These are phyloP conservation scores for Plantago elongata DNA, from an alignment of 257 asterid species.

Conservation along the genomic window DNA sequence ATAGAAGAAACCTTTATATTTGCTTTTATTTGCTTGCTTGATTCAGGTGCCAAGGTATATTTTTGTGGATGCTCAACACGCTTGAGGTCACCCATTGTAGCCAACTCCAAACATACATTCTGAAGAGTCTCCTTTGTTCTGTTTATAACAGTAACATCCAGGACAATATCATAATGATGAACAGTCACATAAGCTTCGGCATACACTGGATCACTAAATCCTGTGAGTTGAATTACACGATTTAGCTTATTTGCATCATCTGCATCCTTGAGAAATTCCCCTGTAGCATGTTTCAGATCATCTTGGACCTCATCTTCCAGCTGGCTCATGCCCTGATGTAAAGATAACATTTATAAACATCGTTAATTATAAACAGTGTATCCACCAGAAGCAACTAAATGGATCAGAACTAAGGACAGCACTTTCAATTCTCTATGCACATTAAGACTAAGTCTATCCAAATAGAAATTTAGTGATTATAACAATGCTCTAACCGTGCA, in stretches of 20 bases:
- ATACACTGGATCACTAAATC: conserved; percentile 97
- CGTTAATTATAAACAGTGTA: conserved; percentile 4
- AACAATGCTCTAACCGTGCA: background rate
- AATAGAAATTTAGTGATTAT: conserved; percentile 4
- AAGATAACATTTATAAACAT: conserved; percentile 13
- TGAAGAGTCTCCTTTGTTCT: conserved; percentile 94
- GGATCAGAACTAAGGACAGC: conserved; percentile 1
- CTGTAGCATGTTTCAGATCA: conserved; percentile 93
- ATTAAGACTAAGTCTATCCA: background rate
- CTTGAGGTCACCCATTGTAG: conserved; percentile 97
- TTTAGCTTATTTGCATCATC: conserved; percentile 83
- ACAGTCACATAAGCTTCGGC: conserved; percentile 95
- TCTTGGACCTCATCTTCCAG: conserved; percentile 90
- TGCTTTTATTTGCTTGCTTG: conserved; percentile 93
- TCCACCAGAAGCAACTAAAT: conserved; percentile 11
- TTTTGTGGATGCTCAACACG: conserved; percentile 97
- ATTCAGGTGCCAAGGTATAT: conserved; percentile 80
- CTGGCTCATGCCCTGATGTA: conserved; percentile 85
- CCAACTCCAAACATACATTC: conserved; percentile 89
- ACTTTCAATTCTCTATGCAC: background rate
- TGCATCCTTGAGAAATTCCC: conserved; percentile 75
- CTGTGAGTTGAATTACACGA: conserved; percentile 87
- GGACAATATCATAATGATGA: conserved; percentile 91
- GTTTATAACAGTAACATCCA: conserved; percentile 84
- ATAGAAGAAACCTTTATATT: conserved; percentile 95